Evolutionary conservation across 371 early-diverging fungal genomes (phyloP).

Genomic region (Rhizopus delemar): DNA sequence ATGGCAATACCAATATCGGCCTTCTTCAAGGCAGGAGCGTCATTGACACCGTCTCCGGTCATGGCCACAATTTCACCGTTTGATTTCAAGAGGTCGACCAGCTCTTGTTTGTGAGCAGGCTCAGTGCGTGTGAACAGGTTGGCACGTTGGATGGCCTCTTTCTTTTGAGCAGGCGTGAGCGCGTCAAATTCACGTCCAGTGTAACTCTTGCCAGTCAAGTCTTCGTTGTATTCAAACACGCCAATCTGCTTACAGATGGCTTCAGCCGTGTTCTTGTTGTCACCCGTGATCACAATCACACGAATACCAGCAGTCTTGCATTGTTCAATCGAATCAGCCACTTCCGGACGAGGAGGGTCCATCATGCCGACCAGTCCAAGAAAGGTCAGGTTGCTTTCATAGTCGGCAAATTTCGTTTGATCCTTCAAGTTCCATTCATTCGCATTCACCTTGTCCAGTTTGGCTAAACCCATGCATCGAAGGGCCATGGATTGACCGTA

Average conservation of each 20-base stretch:
- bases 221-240: constrained; percentile 75
- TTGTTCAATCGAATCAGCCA: constrained; percentile 75
- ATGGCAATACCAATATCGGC: constrained; percentile 99
- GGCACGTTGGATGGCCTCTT: constrained; percentile 71
- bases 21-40: constrained; percentile 96
- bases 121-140: constrained; percentile 92
- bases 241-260: constrained; percentile 93
- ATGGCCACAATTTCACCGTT: constrained; percentile 95
- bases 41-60: constrained; percentile 99
- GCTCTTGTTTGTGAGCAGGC: constrained; percentile 91
- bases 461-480: constrained; percentile 89
- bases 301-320: constrained; percentile 94
- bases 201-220: constrained; percentile 75
- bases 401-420: constrained; percentile 62
- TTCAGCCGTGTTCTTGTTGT: constrained; percentile 95
- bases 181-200: constrained; percentile 95
- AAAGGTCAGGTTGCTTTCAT: constrained; percentile 87
- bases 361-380: constrained; percentile 93
- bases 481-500: constrained; percentile 81
- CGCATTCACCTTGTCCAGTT: constrained; percentile 65
- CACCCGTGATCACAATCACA: constrained; percentile 98
- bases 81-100: constrained; percentile 88
- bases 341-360: constrained; percentile 97
- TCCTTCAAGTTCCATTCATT: constrained; percentile 60
- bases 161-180: constrained; percentile 71